Conservation (phyloP, 208 protist genomes). For the Naegleria fowleri region DNA sequence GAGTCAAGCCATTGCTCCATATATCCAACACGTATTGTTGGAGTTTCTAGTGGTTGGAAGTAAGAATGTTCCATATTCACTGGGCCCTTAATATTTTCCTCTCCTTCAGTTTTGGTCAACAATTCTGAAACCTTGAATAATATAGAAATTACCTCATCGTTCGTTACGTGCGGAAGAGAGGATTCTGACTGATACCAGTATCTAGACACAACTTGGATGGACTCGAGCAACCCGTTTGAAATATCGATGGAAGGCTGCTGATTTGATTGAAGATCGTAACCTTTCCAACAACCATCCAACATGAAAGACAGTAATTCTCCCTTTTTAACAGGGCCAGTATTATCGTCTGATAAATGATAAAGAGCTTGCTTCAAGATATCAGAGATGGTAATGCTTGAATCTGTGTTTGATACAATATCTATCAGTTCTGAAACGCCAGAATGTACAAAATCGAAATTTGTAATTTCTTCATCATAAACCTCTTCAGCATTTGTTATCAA, state of each 20-base stretch:
- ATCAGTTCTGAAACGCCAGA: neutral
- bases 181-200: neutral
- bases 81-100: neutral
- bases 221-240: neutral
- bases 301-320: neutral
- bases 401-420: neutral
- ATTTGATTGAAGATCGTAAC: neutral
- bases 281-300: neutral
- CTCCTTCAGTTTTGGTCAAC: neutral
- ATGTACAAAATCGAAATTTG: neutral
- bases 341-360: neutral
- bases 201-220: neutral
- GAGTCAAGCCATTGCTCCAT: slow-evolving; percentile 5
- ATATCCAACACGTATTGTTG: neutral
- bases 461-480: neutral
- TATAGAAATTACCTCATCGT: neutral
- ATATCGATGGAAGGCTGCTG: neutral
- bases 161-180: neutral
- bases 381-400: neutral
- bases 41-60: neutral
- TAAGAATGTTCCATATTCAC: neutral
- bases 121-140: neutral
- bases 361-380: neutral
- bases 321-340: neutral
- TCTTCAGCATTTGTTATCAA: neutral